phyloP scores from a whole-genome alignment of 495 filamentous ascomycete species.

The Penicillium bovifimosum region DNA sequence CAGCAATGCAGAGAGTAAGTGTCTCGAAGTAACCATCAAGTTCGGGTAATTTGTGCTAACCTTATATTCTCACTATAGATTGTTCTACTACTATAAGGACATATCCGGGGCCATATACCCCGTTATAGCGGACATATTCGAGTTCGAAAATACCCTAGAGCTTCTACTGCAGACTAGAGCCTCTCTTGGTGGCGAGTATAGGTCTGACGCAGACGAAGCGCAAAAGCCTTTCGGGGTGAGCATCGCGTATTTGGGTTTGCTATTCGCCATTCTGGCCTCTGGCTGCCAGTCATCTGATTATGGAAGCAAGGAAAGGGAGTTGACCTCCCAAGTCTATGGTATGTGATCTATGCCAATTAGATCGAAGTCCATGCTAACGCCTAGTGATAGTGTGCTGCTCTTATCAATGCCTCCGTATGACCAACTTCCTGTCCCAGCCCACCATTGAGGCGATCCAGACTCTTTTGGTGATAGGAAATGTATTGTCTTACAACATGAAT shows the following conservation, averaged over 20 bases:
- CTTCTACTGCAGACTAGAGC: constrained; percentile 62
- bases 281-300: constrained; percentile 76
- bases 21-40: background rate
- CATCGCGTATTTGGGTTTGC: constrained; percentile 61
- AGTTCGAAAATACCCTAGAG: constrained; percentile 64
- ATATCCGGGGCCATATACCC: constrained; percentile 80
- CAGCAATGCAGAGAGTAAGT: constrained; percentile 61
- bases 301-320: constrained; percentile 52
- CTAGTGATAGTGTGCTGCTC: constrained; percentile 48
- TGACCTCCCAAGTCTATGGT: constrained; percentile 57
- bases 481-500: constrained; percentile 60
- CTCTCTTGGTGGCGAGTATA: constrained; percentile 39
- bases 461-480: constrained; percentile 53
- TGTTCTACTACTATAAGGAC: constrained; percentile 73
- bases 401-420: constrained; percentile 57
- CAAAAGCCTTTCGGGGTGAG: constrained; percentile 51
- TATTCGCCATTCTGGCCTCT: constrained; percentile 75
- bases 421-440: constrained; percentile 57
- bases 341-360: constrained; percentile 5
- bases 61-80: constrained; percentile 35
- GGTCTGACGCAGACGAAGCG: constrained; percentile 30
- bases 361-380: background rate
- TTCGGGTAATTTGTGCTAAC: background rate
- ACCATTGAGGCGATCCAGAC: constrained; percentile 55
- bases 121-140: constrained; percentile 65